Base-by-base conservation (phyloP, 2,329 filamentous ascomycete genomes). In the Claviceps pusilla region DNA sequence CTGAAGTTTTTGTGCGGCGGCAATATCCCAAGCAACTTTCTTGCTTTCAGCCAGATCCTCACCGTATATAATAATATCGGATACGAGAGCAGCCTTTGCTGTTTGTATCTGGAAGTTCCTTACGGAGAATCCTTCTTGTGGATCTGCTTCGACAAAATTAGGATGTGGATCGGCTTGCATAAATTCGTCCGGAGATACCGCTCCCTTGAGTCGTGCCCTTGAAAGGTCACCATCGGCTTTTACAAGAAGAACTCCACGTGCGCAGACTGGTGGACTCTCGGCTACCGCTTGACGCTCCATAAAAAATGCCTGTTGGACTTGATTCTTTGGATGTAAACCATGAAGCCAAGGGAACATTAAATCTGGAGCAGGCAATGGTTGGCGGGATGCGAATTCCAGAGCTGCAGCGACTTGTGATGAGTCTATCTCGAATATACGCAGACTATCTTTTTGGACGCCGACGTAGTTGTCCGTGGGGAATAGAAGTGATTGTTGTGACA, bases 101-200 rank as follows among this genome's bases (percentile, higher is more conserved):
- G 87, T 79, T 68, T 98, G 93, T 43, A 97, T 97, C 62, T 97
- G 91, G 65, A 98, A 98, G 67, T 97, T 97, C 48, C 93, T 82
- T 47, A 97, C 90, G 4, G 89, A 95, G 65, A 97, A 97, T 9
- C 93, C 93, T 59, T 95, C 87, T 54, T 74, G 79, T 1, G 93
- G 93, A 64, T 98, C 93, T 45, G 84, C 78, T 47, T 95, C 87
- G 57, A 89, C 72, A 64, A 98, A 95, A 28, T 82, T 76, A 48
- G 78, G 70, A 16, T 70, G 69, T 3, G 64, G 65, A 3, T 68
- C 66, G 0, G 73, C 61, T 42, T 81, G 76, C 55, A 97, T 69
- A 48, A 97, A 76, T 68, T 97, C 93, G 1, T 87, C 80, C 0
- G 89, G 86, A 3, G 84, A 77, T 60, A 97, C 79, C 29, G 93